phyloP scores from a whole-genome alignment of 1,284 basidiomycete species.

The Sutorius eximius region DNA sequence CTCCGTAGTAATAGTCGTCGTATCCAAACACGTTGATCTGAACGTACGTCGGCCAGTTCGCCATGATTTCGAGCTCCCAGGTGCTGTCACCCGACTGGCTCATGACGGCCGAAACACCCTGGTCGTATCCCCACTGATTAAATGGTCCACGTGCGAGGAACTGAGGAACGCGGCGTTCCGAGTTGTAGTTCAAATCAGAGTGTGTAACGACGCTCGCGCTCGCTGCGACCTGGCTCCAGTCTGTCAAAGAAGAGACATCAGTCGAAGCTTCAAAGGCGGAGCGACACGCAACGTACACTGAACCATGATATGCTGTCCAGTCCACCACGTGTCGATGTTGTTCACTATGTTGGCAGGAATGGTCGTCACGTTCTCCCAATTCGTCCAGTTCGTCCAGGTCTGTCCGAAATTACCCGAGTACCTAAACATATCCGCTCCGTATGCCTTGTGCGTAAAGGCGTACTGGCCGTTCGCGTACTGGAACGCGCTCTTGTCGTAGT shows the following conservation, averaged over 20 bases:
- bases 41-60: constrained; percentile 82
- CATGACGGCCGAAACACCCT: constrained; percentile 72
- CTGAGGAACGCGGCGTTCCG: constrained; percentile 78
- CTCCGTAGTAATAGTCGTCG: constrained; percentile 90
- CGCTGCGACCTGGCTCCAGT: constrained; percentile 70
- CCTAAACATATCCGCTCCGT: constrained; percentile 84
- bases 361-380: constrained; percentile 71
- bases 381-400: constrained; percentile 78
- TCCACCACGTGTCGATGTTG: constrained; percentile 67
- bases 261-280: neutral
- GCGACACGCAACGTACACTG: constrained; percentile 61
- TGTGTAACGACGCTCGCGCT: constrained; percentile 72
- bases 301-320: constrained; percentile 80
- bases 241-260: constrained; percentile 36
- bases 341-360: constrained; percentile 61
- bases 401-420: constrained; percentile 86
- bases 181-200: constrained; percentile 66
- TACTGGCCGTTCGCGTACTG: constrained; percentile 61
- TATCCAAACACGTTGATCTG: constrained; percentile 88
- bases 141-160: constrained; percentile 83
- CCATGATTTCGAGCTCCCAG: constrained; percentile 85
- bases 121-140: constrained; percentile 89
- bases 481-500: constrained; percentile 72
- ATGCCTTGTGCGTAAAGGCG: constrained; percentile 76
- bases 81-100: constrained; percentile 56